Percentiles rank a stretch among this genome's conserved stretches.
phyloP scores from a whole-genome alignment of 805 yeast genomes.

The Metschnikowia hibisci region DNA sequence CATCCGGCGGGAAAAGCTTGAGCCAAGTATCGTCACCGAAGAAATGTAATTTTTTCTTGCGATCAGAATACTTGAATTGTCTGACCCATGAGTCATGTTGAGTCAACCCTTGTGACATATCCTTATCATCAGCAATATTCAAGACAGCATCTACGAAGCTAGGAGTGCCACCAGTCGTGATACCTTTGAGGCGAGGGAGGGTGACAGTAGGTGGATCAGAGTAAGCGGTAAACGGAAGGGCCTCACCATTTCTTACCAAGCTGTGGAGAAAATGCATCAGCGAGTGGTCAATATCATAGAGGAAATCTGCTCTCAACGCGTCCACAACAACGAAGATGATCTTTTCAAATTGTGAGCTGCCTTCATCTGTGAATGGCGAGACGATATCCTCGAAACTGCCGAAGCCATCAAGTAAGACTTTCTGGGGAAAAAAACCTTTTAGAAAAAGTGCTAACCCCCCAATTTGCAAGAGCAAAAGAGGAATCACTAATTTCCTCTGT shows the following conservation, averaged over 20 bases:
- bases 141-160: constrained; percentile 90
- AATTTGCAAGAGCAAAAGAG: constrained; percentile 19
- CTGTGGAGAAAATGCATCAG: constrained; percentile 64
- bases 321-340: constrained; percentile 84
- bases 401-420: constrained; percentile 65
- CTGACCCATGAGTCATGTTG: constrained; percentile 84
- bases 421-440: constrained; percentile 89
- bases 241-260: constrained; percentile 61
- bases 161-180: constrained; percentile 93
- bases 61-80: constrained; percentile 47
- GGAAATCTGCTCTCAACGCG: constrained; percentile 86
- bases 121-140: constrained; percentile 88
- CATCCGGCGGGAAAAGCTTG: constrained; percentile 66
- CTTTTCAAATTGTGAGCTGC: constrained; percentile 53
- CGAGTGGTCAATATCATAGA: constrained; percentile 58
- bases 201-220: constrained; percentile 97
- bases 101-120: constrained; percentile 59
- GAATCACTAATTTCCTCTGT: not conserved
- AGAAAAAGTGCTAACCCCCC: constrained; percentile 61
- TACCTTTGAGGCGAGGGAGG: constrained; percentile 85
- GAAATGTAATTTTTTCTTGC: constrained; percentile 57
- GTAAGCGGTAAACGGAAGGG: constrained; percentile 84
- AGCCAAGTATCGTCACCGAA: constrained; percentile 99
- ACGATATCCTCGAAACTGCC: constrained; percentile 27
- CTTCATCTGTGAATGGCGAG: constrained; percentile 13